Evolutionary conservation across 371 early-diverging fungal species (phyloP), one percentile per base, ranked within the genome.

Genomic region (Ordospora pajunii): DNA sequence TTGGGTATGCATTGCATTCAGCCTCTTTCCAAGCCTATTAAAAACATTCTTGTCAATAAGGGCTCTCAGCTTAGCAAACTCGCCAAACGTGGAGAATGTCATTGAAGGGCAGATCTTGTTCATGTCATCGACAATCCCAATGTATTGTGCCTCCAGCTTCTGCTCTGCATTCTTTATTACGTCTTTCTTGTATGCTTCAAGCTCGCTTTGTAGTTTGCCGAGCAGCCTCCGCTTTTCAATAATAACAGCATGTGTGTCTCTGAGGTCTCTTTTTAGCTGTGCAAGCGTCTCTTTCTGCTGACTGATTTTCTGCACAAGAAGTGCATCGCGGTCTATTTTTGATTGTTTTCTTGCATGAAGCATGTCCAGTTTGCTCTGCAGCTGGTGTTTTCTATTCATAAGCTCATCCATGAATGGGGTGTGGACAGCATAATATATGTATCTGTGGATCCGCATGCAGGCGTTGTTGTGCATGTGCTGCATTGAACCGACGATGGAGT

Each of bases 281-380:
- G 14, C 64, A 52, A 58, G 71, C 5, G 68, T 27, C 42, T 49
- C 53, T 7, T 10, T 65, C 50, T 78, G 69, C 32, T 52, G 32
- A 19, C 67, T 67, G 42, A 69, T 67, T 14, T 62, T 53, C 17
- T 50, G 54, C 0, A 0, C 14, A 5, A 73, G 46, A 0, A 66
- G 25, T 12, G 19, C 43, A 44, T 69, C 71, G 11, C 62, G 67
- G 32, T 62, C 64, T 25, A 45, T 23, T n/a, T 72, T 67, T 44
- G 67, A 70, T 37, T 71, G 69, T 65, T 64, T 52, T 48, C 72
- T 65, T 54, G 32, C 67, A 12, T 72, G 64, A 48, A 79, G 17
- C 21, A 37, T 70, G 53, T 71, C 50, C 42, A 76, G 14, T 17
- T 72, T 63, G 14, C 54, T 44, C 69, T 67, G 21, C 14, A 74